Evolutionary conservation across 257 asterid species (phyloP).

Genomic region (Fraxinus anomala): DNA sequence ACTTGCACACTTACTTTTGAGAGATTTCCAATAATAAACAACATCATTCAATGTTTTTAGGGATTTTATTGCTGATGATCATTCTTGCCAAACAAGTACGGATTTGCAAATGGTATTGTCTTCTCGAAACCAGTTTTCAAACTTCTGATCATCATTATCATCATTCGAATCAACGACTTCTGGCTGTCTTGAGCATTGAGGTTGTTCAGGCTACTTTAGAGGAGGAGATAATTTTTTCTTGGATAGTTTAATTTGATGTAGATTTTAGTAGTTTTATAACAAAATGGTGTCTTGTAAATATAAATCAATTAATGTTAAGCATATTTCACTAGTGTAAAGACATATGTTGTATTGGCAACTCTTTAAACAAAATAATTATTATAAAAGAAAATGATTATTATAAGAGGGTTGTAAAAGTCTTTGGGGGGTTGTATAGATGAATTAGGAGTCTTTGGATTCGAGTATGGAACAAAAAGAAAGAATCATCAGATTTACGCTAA

Average conservation of each 20-base stretch:
- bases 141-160: slow-evolving; percentile 44
- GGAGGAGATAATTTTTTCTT: slow-evolving; percentile 34
- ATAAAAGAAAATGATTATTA: too few relatives aligned
- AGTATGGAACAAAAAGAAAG: too few relatives aligned
- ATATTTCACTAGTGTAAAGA: neutral
- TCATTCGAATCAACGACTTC: slow-evolving; percentile 11
- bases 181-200: slow-evolving; percentile 23
- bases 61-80: slow-evolving; percentile 50
- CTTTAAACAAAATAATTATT: too few relatives aligned
- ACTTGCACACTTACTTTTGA: neutral
- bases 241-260: slow-evolving; percentile 31
- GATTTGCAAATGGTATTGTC: slow-evolving; percentile 74
- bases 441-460: too few relatives aligned
- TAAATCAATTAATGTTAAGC: slow-evolving; percentile 37
- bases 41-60: slow-evolving; percentile 36
- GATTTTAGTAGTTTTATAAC: slow-evolving; percentile 29
- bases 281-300: slow-evolving; percentile 46
- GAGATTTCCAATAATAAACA: neutral
- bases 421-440: too few relatives aligned
- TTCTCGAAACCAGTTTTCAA: slow-evolving; percentile 72
- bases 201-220: slow-evolving; percentile 36
- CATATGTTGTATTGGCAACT: too few relatives aligned
- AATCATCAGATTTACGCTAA: too few relatives aligned
- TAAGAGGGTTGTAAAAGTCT: too few relatives aligned
- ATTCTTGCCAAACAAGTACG: slow-evolving; percentile 67